A percentile compares a stretch with the other conserved stretches of the same genome.
Conservation (phyloP, 2,329 filamentous ascomycete species). For the Fusarium praegraminearum region DNA sequence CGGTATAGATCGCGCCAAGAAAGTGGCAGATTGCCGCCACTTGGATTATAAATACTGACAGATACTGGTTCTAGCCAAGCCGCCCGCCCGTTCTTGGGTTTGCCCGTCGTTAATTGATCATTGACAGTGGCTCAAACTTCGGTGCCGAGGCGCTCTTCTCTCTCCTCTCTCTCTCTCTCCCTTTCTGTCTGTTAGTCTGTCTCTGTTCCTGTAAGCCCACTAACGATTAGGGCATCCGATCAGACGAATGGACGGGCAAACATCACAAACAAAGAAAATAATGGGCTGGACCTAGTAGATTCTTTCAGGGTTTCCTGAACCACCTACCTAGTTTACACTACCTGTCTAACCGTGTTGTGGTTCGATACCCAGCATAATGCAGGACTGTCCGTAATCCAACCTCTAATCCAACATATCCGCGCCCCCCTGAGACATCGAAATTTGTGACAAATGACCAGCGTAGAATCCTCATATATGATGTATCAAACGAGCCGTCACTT, state of each 20-base stretch:
- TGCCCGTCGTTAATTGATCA: not conserved
- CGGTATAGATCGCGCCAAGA: slow-evolving; percentile 32
- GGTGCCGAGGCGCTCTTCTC: not conserved
- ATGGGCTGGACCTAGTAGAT: not conserved
- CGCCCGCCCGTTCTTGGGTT: not conserved
- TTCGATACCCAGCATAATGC: slow-evolving; percentile 3
- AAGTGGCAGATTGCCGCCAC: slow-evolving; percentile 26
- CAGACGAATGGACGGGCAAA: not conserved
- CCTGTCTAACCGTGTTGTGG: slow-evolving; percentile 1
- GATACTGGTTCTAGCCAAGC: not conserved
- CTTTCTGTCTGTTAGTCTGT: not conserved
- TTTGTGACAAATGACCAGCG: slow-evolving; percentile 20
- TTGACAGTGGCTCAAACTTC: not conserved
- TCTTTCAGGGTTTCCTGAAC: not conserved
- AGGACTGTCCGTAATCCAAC: slow-evolving; percentile 11
- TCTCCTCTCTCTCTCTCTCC: not conserved
- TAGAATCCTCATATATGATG: slow-evolving; percentile 24
- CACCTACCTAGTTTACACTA: not conserved
- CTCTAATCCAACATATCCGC: slow-evolving; percentile 5
- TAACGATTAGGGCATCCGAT: not conserved
- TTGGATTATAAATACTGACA: slow-evolving; percentile 1
- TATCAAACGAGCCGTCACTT: slow-evolving; percentile 3
- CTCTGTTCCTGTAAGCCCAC: not conserved
- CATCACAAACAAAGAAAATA: slow-evolving; percentile 18
- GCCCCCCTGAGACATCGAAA: slow-evolving; percentile 5